Conservation (phyloP, 164 flowering plant genomes). For the Saururus chinensis region DNA sequence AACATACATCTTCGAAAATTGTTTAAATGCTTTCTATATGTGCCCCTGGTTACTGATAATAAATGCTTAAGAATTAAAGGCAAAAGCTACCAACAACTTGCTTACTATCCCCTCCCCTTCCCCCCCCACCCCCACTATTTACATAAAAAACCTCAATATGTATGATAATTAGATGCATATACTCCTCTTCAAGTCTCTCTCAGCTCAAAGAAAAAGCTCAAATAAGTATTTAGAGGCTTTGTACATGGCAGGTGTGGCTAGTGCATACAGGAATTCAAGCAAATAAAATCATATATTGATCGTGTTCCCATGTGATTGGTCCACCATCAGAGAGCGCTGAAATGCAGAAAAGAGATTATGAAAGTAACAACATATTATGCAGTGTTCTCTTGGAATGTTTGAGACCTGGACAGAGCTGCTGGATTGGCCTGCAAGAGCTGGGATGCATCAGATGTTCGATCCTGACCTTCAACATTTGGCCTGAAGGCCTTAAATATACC, state of each 20-base stretch:
- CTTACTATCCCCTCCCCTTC: background rate
- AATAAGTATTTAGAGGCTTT: background rate
- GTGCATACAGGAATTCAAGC: background rate
- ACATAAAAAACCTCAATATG: constrained; percentile 3
- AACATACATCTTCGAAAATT: background rate
- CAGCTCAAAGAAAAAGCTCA: constrained; percentile 1
- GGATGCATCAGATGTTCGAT: constrained; percentile 12
- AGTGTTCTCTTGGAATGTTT: constrained; percentile 36
- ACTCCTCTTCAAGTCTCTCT: background rate
- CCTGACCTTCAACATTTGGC: constrained; percentile 15
- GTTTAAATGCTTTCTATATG: background rate
- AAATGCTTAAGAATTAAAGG: background rate
- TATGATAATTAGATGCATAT: background rate
- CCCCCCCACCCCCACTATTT: constrained; percentile 5
- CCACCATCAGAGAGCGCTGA: constrained; percentile 1
- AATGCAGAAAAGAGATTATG: background rate
- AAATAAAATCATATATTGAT: background rate
- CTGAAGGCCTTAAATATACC: constrained; percentile 22
- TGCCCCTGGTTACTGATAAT: background rate
- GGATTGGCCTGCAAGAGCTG: constrained; percentile 36
- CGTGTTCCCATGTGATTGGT: background rate
- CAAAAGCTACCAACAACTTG: constrained; percentile 4
- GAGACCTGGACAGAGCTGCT: constrained; percentile 40
- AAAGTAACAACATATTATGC: constrained; percentile 1
- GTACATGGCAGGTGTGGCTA: background rate